A percentile compares a stretch with the other conserved stretches of the same genome.
These are phyloP conservation scores for Colletotrichum liriopes DNA, from an alignment of 2,329 filamentous ascomycete genomes.

Conservation along the genomic window DNA sequence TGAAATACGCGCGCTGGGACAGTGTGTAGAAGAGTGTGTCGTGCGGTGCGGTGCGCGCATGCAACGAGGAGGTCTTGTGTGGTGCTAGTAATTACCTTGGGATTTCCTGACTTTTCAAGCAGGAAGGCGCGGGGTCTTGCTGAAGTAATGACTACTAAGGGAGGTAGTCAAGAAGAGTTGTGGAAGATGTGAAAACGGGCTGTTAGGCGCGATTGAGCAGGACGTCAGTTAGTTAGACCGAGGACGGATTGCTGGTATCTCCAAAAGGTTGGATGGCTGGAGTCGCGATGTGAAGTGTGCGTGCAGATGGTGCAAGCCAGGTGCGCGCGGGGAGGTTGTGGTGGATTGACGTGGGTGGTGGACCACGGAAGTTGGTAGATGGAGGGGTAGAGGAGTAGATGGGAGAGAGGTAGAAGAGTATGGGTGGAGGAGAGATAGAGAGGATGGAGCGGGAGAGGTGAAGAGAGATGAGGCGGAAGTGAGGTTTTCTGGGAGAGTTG, in stretches of 20 bases:
- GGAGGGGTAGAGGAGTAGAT: constrained; percentile 43
- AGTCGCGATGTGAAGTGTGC: constrained; percentile 22
- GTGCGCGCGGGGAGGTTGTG: constrained; percentile 18
- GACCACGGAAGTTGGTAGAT: constrained; percentile 30
- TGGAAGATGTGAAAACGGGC: constrained; percentile 4
- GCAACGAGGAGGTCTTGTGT: constrained; percentile 10
- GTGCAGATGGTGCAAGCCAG: background rate
- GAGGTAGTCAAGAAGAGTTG: background rate
- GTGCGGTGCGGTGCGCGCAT: background rate
- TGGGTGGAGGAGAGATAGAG: constrained; percentile 45
- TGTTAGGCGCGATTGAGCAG: background rate
- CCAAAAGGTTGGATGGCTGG: constrained; percentile 15
- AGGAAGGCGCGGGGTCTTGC: constrained; percentile 23
- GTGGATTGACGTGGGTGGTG: constrained; percentile 37
- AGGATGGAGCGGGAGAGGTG: constrained; percentile 45
- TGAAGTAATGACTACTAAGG: background rate
- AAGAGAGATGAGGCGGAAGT: constrained; percentile 45
- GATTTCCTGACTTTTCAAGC: constrained; percentile 24
- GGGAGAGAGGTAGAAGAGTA: constrained; percentile 44
- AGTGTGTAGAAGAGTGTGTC: too few species aligned
- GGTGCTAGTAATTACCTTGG: constrained; percentile 27
- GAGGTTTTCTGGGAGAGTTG: constrained; percentile 43
- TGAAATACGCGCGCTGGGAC: background rate
- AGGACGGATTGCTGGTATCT: background rate
- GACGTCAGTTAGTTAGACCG: background rate